A percentile compares a stretch with the other conserved stretches of the same genome.
phyloP scores from a whole-genome alignment of 1,284 basidiomycete species.

The Irpex sp. region DNA sequence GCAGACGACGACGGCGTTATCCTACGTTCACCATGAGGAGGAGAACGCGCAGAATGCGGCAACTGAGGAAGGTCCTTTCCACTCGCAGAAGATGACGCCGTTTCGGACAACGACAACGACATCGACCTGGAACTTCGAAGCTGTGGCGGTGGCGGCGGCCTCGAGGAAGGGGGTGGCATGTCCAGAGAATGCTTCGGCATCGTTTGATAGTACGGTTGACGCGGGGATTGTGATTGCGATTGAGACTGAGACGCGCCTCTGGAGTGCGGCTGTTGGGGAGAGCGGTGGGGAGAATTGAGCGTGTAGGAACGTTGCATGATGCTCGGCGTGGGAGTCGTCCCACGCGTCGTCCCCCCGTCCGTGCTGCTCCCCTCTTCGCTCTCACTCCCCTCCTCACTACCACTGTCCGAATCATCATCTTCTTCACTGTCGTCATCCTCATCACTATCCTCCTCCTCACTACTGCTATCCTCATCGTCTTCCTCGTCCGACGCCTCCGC shows the following conservation, averaged over 20 bases:
- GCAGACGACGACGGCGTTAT: neutral
- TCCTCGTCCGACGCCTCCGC: constrained; percentile 73
- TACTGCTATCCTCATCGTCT: constrained; percentile 21
- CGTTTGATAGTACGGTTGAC: neutral
- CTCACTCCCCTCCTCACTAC: constrained; percentile 22
- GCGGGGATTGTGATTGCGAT: neutral
- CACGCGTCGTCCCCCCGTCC: constrained; percentile 24
- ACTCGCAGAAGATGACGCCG: neutral
- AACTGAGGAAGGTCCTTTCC: constrained; percentile 7
- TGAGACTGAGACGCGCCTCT: neutral
- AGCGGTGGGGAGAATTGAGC: constrained; percentile 17
- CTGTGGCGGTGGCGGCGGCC: constrained; percentile 8
- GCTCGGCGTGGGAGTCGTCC: constrained; percentile 18
- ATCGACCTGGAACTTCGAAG: constrained; percentile 8
- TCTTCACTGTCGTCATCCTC: constrained; percentile 35
- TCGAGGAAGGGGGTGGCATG: constrained; percentile 2
- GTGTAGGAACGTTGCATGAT: constrained; percentile 22
- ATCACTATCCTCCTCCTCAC: constrained; percentile 22
- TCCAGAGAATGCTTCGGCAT: constrained; percentile 14
- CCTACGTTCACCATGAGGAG: neutral
- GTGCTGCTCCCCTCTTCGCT: constrained; percentile 35
- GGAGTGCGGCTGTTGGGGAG: neutral
- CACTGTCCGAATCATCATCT: constrained; percentile 26
- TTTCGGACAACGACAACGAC: neutral
- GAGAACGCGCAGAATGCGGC: constrained; percentile 6